phyloP scores from a whole-genome alignment of 2,329 filamentous ascomycete genomes.

The Drechslerella stenobrocha region DNA sequence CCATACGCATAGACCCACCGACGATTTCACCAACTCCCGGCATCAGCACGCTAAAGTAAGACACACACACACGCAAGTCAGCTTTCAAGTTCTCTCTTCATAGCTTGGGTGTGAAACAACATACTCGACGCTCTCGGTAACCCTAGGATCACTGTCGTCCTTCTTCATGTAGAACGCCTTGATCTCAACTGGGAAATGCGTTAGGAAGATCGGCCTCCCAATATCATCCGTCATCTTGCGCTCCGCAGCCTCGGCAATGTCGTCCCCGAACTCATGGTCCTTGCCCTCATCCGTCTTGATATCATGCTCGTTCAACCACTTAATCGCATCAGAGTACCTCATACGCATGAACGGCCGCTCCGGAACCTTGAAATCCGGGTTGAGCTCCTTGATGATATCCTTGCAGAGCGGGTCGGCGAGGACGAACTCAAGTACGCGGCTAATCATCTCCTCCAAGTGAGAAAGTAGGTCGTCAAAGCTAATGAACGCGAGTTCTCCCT shows the following conservation, averaged over 20 bases:
- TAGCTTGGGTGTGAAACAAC: conserved; percentile 50
- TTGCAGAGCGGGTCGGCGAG: conserved; percentile 74
- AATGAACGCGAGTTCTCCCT: conserved; percentile 96
- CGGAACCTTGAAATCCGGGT: conserved; percentile 84
- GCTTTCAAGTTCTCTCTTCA: neutral
- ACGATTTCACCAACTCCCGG: conserved; percentile 97
- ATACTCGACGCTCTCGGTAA: conserved; percentile 86
- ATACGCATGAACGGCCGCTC: conserved; percentile 88
- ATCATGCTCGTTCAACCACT: conserved; percentile 86
- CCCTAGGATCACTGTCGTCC: conserved; percentile 73
- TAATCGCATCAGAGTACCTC: conserved; percentile 90
- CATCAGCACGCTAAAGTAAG: conserved; percentile 64
- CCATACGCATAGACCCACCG: conserved; percentile 94
- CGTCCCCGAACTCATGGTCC: conserved; percentile 88
- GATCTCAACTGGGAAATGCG: conserved; percentile 95
- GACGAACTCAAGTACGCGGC: conserved; percentile 77
- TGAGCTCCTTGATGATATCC: conserved; percentile 77
- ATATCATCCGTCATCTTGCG: conserved; percentile 96
- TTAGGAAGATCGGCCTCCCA: conserved; percentile 92
- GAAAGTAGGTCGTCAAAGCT: conserved; percentile 82
- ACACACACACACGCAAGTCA: conserved; percentile 9
- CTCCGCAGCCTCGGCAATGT: conserved; percentile 97
- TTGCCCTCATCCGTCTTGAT: conserved; percentile 92
- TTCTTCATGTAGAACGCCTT: conserved; percentile 99
- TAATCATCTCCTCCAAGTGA: conserved; percentile 86